Conservation (phyloP, 2,329 filamentous ascomycete genomes). For the Fonsecaea pugnacius region DNA sequence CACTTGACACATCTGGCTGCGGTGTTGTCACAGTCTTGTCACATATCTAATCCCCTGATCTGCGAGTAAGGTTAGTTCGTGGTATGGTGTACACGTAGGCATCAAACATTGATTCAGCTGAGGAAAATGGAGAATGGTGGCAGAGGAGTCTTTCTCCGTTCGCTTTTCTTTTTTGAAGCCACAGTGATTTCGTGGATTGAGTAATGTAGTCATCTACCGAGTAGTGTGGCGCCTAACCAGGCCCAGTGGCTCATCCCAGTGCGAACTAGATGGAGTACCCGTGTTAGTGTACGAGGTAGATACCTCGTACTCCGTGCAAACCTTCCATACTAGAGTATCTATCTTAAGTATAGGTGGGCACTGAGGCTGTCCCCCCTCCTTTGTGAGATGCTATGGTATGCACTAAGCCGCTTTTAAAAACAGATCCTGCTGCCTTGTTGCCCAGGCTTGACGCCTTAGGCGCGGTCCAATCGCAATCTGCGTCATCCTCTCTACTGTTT, state of each 20-base stretch:
- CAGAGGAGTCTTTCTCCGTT: slow-evolving; percentile 1
- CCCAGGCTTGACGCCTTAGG: background rate
- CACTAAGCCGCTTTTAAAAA: background rate
- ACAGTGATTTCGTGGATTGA: background rate
- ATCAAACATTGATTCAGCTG: background rate
- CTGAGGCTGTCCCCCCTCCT: background rate
- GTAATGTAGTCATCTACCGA: background rate
- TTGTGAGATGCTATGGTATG: background rate
- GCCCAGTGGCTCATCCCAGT: background rate
- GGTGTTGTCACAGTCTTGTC: background rate
- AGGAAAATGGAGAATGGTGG: background rate
- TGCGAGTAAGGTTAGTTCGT: background rate
- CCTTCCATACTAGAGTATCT: background rate
- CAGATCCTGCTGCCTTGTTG: background rate
- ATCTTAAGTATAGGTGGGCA: background rate
- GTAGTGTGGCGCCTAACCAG: background rate
- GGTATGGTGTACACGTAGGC: background rate
- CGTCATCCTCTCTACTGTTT: background rate
- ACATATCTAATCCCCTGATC: background rate
- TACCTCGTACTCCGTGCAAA: background rate
- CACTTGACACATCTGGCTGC: background rate
- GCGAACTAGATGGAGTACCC: no score
- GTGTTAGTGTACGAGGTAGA: no score
- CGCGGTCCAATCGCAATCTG: slow-evolving; percentile 14
- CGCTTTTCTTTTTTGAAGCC: background rate